These are phyloP conservation scores for Vitis riparia DNA, from an alignment of 164 flowering plant genomes.

Conservation along the genomic window DNA sequence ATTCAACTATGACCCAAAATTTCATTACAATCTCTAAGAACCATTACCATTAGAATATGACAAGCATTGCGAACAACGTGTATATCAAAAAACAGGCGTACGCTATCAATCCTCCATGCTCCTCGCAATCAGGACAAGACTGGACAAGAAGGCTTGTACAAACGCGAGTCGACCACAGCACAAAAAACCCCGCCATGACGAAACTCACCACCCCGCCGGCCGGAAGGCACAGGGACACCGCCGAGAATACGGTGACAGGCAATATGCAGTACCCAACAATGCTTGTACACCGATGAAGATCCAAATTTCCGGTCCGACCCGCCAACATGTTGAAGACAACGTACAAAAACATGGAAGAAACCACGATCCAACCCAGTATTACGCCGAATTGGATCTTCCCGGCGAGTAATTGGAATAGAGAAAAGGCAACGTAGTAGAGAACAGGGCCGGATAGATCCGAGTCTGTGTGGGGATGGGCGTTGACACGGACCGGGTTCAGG, in stretches of 20 bases:
- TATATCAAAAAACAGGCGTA: constrained; percentile 88
- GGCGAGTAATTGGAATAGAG: constrained; percentile 80
- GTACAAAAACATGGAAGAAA: constrained; percentile 71
- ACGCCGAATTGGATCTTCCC: constrained; percentile 92
- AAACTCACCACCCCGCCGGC: too few species aligned
- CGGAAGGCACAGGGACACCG: constrained; percentile 67
- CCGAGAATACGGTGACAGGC: constrained; percentile 81
- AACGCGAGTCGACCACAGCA: constrained; percentile 77
- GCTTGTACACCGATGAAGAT: constrained; percentile 77
- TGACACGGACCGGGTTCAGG: constrained; percentile 63
- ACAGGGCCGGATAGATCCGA: constrained; percentile 91
- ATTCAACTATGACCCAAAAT: too few species aligned
- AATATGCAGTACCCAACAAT: constrained; percentile 80
- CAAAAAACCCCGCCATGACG: constrained; percentile 57
- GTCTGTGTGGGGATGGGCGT: constrained; percentile 61
- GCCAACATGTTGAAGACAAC: constrained; percentile 86
- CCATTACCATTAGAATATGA: constrained; percentile 49
- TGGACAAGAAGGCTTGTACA: constrained; percentile 69
- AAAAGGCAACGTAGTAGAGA: constrained; percentile 60
- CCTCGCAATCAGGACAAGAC: constrained; percentile 67
- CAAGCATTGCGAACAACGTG: constrained; percentile 71
- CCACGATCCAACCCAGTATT: constrained; percentile 83
- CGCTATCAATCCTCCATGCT: constrained; percentile 78
- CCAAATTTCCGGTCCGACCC: constrained; percentile 76
- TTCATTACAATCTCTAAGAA: not conserved